Percentiles rank a stretch among this genome's conserved stretches.
Evolutionary conservation across 2,329 filamentous ascomycete species (phyloP).

Genomic region (Paecilomyces niveus): DNA sequence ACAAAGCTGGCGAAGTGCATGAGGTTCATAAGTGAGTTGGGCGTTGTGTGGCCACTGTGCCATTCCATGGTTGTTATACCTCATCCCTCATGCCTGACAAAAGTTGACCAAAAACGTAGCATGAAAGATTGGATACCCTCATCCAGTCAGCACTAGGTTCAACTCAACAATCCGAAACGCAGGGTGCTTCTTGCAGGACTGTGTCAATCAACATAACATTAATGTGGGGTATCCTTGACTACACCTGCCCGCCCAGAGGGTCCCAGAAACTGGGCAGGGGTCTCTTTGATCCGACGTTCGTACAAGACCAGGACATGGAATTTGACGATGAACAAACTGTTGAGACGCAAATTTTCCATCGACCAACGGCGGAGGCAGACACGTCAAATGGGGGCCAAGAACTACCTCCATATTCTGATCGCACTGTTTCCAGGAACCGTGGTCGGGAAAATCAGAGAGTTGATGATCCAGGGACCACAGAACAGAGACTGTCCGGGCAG

Average conservation of each 20-base stretch:
- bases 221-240: slow-evolving; percentile 25
- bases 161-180: slow-evolving; percentile 7
- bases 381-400: slow-evolving; percentile 22
- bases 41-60: slow-evolving; percentile 17
- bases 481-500: slow-evolving; percentile 1
- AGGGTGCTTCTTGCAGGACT: slow-evolving; percentile 11
- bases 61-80: slow-evolving; percentile 14
- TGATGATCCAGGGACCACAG: slow-evolving; percentile 2
- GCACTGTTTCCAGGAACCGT: slow-evolving; percentile 1
- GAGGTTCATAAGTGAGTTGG: slow-evolving; percentile 16
- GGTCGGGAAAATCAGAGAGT: background rate
- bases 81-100: background rate
- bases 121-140: slow-evolving; percentile 17
- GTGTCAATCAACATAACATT: slow-evolving; percentile 22
- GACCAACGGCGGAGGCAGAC: slow-evolving; percentile 16
- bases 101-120: slow-evolving; percentile 8
- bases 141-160: slow-evolving; percentile 19
- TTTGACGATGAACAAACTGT: slow-evolving; percentile 9
- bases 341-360: slow-evolving; percentile 25
- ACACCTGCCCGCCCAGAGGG: slow-evolving; percentile 10
- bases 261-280: slow-evolving; percentile 7
- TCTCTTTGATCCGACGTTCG: slow-evolving; percentile 17
- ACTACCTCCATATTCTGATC: slow-evolving; percentile 20
- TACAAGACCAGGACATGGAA: slow-evolving; percentile 3
- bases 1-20: slow-evolving; percentile 18